phyloP scores from a whole-genome alignment of 352 stramenopile species.

The Pythium sp. region DNA sequence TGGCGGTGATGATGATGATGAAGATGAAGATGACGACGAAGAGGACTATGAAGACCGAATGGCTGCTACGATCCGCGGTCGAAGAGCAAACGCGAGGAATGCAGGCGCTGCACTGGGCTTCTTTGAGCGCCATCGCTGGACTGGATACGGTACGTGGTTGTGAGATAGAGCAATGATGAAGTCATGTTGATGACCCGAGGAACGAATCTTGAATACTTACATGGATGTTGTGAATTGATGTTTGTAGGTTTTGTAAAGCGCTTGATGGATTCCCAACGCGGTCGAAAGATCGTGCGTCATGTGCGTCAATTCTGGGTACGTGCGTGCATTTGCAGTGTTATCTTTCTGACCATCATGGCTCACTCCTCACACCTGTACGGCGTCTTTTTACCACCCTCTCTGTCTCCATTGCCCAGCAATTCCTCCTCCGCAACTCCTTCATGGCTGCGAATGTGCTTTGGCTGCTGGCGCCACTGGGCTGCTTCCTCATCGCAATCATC shows the following conservation, averaged over 20 bases:
- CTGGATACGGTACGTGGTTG: conserved; percentile 4
- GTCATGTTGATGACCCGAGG: neutral
- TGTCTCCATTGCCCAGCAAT: conserved; percentile 18
- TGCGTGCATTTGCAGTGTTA: neutral
- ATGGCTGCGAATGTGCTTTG: conserved; percentile 74
- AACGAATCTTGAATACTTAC: neutral
- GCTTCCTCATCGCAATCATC: conserved; percentile 66
- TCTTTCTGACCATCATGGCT: neutral
- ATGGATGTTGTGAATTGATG: neutral
- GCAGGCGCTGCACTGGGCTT: conserved; percentile 5
- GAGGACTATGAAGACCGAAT: neutral
- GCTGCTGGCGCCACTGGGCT: conserved; percentile 66
- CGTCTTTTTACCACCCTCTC: neutral
- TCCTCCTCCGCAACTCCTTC: conserved; percentile 62
- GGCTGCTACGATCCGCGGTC: neutral
- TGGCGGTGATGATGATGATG: neutral
- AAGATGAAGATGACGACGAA: neutral
- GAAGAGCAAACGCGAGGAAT: neutral
- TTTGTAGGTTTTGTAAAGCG: conserved; percentile 11
- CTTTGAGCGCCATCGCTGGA: conserved; percentile 8
- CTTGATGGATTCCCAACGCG: conserved; percentile 7
- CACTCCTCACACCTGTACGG: neutral
- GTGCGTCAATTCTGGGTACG: conserved; percentile 43
- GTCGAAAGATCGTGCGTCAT: conserved; percentile 26
- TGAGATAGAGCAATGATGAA: neutral